Base-by-base conservation (phyloP, 2,329 filamentous ascomycete genomes). In the Neopestalotiopsis sp. region DNA sequence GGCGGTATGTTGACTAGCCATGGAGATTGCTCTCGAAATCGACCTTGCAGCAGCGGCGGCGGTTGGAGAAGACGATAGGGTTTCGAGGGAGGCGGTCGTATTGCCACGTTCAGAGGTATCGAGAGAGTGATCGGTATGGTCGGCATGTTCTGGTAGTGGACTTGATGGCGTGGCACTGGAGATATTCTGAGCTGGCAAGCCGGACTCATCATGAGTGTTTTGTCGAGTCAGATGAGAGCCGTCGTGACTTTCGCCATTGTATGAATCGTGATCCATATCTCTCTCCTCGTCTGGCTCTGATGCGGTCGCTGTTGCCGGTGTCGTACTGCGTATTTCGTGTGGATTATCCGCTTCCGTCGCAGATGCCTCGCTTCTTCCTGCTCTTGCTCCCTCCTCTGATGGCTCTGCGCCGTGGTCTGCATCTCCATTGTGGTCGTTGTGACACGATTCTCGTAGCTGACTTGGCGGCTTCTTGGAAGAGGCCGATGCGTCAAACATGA, bases 21-120 rank as follows among this genome's bases (percentile, higher is more conserved):
- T 81, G 64, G 86, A 88, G 38, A 86, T 79, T 13, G 84, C 85
- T 65, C 87, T 83, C 1, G 87, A 88, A 13, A 71, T 69, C 28
- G 72, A 71, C 69, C 88, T 82, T 38, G 85, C 86, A 4, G 86
- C 84, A 1, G 86, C 87, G 4, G 88, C 87, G 7, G 85, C 84
- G 0, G 87, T 86, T 7, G 88, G 88, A 10, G 88, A 89, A 7
- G 88, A 89, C 9, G 84, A 86, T 74, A 89, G 81, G 28, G 79
- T 83, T 73, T 89, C 87, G 28, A 89, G 81, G 28, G 80, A 80
- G 9, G 85, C 86, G 1, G 87, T 88, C 2, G 81, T 84, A 71
- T 84, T 81, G 67, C 78, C 74, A 30, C 66, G 62, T 24, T 76
- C 70, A 40, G 71, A 32, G 28, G 67, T 57, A 14, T 69, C 65